These are phyloP conservation scores for Amanita fuliginea DNA, from an alignment of 768 basidiomycete species.

Conservation along the genomic window DNA sequence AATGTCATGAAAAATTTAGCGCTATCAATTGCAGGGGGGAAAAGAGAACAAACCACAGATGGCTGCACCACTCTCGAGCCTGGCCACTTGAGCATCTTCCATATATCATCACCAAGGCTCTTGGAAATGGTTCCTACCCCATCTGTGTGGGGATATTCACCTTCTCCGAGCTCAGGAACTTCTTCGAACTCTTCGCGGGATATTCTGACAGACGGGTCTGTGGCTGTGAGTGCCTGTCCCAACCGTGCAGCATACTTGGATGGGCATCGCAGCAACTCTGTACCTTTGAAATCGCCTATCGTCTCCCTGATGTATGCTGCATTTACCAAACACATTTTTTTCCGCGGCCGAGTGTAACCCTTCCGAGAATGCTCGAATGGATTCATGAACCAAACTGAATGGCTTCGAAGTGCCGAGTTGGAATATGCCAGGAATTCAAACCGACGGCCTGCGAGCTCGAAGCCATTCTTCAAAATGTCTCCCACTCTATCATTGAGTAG, in stretches of 20 bases:
- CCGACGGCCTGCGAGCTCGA: conserved; percentile 54
- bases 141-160: conserved; percentile 51
- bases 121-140: conserved; percentile 73
- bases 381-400: conserved; percentile 74
- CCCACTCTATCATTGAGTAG: conserved; percentile 55
- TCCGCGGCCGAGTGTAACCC: not conserved
- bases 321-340: conserved; percentile 23
- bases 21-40: not conserved
- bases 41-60: conserved; percentile 39
- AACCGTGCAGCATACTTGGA: conserved; percentile 79
- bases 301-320: conserved; percentile 47
- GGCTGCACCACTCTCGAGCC: conserved; percentile 31
- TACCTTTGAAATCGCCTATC: conserved; percentile 58
- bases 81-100: conserved; percentile 36
- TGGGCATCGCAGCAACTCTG: conserved; percentile 37
- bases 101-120: conserved; percentile 47
- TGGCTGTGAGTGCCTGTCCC: conserved; percentile 78
- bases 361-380: conserved; percentile 38
- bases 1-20: conserved; percentile 4
- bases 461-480: conserved; percentile 46
- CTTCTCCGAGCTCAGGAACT: conserved; percentile 42
- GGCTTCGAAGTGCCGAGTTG: conserved; percentile 62
- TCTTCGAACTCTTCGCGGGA: conserved; percentile 46
- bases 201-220: conserved; percentile 60
- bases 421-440: conserved; percentile 85